Percentiles rank a stretch among this genome's conserved stretches.
These are phyloP conservation scores for Kregervanrija pseudodelftensis DNA, from an alignment of 805 yeast genomes.

Conservation along the genomic window DNA sequence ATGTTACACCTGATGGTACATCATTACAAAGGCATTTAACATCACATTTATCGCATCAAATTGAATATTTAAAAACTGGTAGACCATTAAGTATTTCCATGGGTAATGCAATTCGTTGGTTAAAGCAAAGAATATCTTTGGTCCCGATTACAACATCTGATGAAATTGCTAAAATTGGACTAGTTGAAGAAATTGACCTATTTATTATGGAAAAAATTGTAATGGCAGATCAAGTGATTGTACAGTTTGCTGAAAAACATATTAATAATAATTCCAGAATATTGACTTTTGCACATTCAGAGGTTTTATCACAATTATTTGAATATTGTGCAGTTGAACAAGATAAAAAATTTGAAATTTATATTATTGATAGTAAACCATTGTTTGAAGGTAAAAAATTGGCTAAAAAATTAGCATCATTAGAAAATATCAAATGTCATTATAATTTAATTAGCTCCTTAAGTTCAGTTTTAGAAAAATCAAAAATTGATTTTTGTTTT, in stretches of 20 bases:
- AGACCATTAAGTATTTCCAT: slow-evolving; percentile 87
- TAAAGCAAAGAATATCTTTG: slow-evolving; percentile 85
- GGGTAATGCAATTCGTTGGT: slow-evolving; percentile 98
- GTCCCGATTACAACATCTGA: slow-evolving; percentile 70
- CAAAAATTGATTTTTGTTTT: slow-evolving; percentile 81
- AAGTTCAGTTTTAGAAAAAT: slow-evolving; percentile 60
- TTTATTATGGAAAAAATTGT: slow-evolving; percentile 82
- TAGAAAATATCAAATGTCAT: slow-evolving; percentile 59
- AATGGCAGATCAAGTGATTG: slow-evolving; percentile 74
- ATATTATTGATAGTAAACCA: slow-evolving; percentile 90
- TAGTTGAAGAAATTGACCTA: slow-evolving; percentile 64
- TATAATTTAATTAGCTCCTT: slow-evolving; percentile 77
- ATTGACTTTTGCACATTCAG: slow-evolving; percentile 82
- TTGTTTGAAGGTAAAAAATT: slow-evolving; percentile 85
- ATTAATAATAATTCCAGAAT: slow-evolving; percentile 72
- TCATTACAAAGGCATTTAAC: slow-evolving; percentile 85
- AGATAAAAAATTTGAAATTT: slow-evolving; percentile 63
- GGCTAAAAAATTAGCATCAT: slow-evolving; percentile 52
- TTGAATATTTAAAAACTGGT: slow-evolving; percentile 83
- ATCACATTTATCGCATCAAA: slow-evolving; percentile 81
- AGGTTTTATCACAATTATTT: slow-evolving; percentile 71
- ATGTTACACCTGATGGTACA: slow-evolving; percentile 77
- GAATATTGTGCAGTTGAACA: slow-evolving; percentile 57
- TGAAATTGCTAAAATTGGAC: slow-evolving; percentile 54
- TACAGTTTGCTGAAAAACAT: slow-evolving; percentile 71